Conservation (phyloP, 768 basidiomycete species). For the Leucosporidium scottii region DNA sequence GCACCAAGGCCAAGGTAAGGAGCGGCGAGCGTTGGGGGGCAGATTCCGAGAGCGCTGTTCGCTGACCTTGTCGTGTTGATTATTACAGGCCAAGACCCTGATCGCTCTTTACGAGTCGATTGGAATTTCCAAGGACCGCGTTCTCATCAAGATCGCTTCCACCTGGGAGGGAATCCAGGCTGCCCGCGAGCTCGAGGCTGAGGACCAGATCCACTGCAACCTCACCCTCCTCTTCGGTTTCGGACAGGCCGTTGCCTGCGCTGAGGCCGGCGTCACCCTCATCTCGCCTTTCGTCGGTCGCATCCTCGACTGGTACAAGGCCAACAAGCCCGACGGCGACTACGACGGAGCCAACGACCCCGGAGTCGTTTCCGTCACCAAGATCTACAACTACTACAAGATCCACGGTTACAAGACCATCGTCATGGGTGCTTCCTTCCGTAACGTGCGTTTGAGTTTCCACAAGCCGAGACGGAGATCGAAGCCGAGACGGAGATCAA, state of each 20-base stretch:
- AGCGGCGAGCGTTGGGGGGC: too few species aligned
- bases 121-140: slow-evolving; percentile 85
- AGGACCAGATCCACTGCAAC: slow-evolving; percentile 95
- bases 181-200: slow-evolving; percentile 85
- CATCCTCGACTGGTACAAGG: slow-evolving; percentile 99
- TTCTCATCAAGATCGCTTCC: slow-evolving; percentile 98
- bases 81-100: slow-evolving; percentile 51
- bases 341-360: slow-evolving; percentile 91
- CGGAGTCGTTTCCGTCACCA: slow-evolving; percentile 89
- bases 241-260: slow-evolving; percentile 95
- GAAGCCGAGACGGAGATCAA: not conserved
- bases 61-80: too few species aligned
- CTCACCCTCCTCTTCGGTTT: slow-evolving; percentile 98
- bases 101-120: slow-evolving; percentile 91
- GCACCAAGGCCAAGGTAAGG: slow-evolving; percentile 72
- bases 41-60: too few species aligned
- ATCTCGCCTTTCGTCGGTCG: slow-evolving; percentile 93
- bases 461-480: too few species aligned
- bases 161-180: slow-evolving; percentile 99
- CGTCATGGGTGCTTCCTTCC: slow-evolving; percentile 99
- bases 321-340: slow-evolving; percentile 64
- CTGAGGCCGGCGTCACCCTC: slow-evolving; percentile 94
- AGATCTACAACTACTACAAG: slow-evolving; percentile 99
- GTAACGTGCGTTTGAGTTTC: slow-evolving; percentile 62
- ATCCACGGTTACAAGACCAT: slow-evolving; percentile 97